Evolutionary conservation across 257 asterid genomes (phyloP).

Genomic region (Forsythia viridissima): DNA sequence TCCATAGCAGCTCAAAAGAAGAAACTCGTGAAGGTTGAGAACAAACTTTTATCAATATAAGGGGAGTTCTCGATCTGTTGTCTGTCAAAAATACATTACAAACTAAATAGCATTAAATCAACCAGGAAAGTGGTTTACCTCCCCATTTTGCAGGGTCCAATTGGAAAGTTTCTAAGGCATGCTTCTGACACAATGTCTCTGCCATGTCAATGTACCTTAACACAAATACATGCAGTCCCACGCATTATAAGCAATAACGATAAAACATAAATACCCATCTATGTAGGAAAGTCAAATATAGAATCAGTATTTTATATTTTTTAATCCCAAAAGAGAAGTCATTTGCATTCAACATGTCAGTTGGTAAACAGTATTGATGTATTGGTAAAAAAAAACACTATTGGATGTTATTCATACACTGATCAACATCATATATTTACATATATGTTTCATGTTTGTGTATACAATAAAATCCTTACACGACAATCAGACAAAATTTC

Average conservation of each 20-base stretch:
- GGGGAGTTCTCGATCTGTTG: neutral
- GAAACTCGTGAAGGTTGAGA: neutral
- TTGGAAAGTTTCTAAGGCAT: conserved; percentile 79
- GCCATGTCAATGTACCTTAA: conserved; percentile 97
- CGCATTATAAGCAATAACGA: neutral
- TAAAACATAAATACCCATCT: neutral
- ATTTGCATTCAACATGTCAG: neutral
- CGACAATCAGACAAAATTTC: neutral
- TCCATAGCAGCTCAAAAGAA: neutral
- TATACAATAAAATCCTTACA: neutral
- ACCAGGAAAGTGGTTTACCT: conserved; percentile 46
- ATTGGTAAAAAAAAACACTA: neutral
- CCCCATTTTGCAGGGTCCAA: conserved; percentile 98
- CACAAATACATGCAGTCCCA: conserved; percentile 13
- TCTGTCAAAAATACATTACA: neutral
- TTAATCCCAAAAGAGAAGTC: neutral
- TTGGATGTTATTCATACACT: too few relatives aligned
- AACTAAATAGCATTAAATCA: neutral
- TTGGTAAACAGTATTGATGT: neutral
- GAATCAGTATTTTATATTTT: neutral
- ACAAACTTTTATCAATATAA: neutral
- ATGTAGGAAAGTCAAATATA: neutral
- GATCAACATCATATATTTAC: neutral
- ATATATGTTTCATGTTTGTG: neutral
- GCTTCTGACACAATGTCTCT: conserved; percentile 88